A percentile compares a stretch with the other conserved stretches of the same genome.
Evolutionary conservation across 208 protist genomes (phyloP).

Genomic region (Herpetomonas samuelpessoai): DNA sequence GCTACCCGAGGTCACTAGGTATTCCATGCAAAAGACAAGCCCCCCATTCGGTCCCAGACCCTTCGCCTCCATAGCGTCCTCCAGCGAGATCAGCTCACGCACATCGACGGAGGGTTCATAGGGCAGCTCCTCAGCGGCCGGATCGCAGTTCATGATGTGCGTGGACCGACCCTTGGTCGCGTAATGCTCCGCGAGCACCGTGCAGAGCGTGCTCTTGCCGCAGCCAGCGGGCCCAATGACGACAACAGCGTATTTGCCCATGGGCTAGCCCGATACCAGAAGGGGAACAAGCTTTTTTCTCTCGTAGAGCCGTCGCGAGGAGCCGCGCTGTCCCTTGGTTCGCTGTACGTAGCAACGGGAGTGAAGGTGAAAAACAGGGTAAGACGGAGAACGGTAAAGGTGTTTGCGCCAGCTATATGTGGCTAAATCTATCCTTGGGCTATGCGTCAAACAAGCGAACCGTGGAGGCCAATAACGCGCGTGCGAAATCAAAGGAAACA

Average conservation of each 20-base stretch:
- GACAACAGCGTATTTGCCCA: constrained; percentile 91
- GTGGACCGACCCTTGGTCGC: constrained; percentile 79
- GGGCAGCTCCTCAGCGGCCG: constrained; percentile 93
- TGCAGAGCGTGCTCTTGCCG: constrained; percentile 92
- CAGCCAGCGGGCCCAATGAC: constrained; percentile 92
- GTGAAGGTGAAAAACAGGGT: not conserved
- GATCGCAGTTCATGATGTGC: constrained; percentile 98
- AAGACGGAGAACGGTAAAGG: not conserved
- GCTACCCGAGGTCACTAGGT: constrained; percentile 91
- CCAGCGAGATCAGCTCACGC: constrained; percentile 93
- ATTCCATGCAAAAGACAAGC: constrained; percentile 99
- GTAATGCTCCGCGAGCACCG: constrained; percentile 82
- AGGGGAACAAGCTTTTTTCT: no score
- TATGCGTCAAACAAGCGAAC: not conserved
- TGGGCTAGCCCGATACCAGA: constrained; percentile 3
- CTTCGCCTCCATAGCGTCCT: constrained; percentile 91
- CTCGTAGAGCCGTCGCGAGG: no score
- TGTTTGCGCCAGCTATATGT: no score
- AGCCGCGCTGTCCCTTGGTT: no score
- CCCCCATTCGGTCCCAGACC: constrained; percentile 98
- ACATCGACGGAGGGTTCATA: constrained; percentile 94
- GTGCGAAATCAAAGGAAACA: no score
- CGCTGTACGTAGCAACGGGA: no score
- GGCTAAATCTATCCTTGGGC: no score
- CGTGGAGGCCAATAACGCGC: no score